Evolutionary conservation across 2,329 filamentous ascomycete genomes (phyloP), one percentile per base, ranked within the genome.

Genomic region (Xylaria sp.): DNA sequence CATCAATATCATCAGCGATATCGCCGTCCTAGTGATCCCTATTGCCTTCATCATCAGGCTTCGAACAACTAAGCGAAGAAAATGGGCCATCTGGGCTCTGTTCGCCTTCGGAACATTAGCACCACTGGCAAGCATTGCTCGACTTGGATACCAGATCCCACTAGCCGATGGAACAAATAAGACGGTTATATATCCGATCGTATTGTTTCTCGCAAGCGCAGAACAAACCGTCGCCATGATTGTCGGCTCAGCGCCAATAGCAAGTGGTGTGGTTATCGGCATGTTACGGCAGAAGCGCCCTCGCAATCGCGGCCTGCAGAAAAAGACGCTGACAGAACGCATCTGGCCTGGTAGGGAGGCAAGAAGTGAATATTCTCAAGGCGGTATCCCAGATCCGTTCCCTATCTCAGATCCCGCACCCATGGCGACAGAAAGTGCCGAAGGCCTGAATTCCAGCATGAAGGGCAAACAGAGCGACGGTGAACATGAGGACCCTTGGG

Each of bases 101-200:
- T 76, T 80, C 38, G 73, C 73, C 13, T 74, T 79, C 26, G 77
- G 77, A 1, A 70, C 77, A 20, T 65, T 79, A 59, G 74, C 75
- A n/a, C 71, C 73, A 0, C 36, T 77, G 10, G 71, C 72, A 42
- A 76, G 75, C 63, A 64, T 77, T 13, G 71, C 74, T 20, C 69
- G 75, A 4, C 75, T 77, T 0, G 71, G 56, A 0, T 76, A 75
- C 33, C 74, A 75, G 40, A 66, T 75, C 1, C 67, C 67, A 10
- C 56, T 63, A 36, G 70, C 66, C 28, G 42, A 72, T 4, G 66
- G 66, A 28, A 11, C 38, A 6, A 71, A 76, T 51, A 73, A 64
- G 57, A 76, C 74, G 2, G 72, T 75, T 28, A 71, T 75, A 33
- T 76, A 75, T 59, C 63, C 71, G 6, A 72, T 74, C 6, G 70